phyloP scores from a whole-genome alignment of 192 early-diverging fungal genomes.

The Coemansia sp. region DNA sequence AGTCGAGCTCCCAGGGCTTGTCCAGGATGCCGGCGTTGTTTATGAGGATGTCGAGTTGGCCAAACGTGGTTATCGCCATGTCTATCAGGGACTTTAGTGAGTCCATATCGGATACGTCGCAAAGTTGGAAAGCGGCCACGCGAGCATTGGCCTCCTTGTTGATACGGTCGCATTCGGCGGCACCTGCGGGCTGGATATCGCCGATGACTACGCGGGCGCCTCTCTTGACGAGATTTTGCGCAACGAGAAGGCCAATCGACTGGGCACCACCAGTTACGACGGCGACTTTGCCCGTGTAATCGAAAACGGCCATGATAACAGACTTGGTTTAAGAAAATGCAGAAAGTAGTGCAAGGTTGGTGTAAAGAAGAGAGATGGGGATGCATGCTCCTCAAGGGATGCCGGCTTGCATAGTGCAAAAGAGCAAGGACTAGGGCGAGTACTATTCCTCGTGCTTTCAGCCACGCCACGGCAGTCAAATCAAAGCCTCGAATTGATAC shows the following conservation, averaged over 20 bases:
- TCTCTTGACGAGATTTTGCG: constrained; percentile 55
- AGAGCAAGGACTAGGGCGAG: too few relatives aligned
- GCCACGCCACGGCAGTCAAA: too few relatives aligned
- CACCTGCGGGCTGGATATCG: constrained; percentile 41
- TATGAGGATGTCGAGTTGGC: constrained; percentile 58
- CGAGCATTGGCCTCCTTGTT: constrained; percentile 28
- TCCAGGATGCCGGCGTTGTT: constrained; percentile 66
- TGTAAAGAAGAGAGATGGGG: too few relatives aligned
- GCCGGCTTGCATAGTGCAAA: too few relatives aligned
- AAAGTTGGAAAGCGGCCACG: constrained; percentile 54
- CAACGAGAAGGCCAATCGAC: constrained; percentile 61
- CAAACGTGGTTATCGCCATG: constrained; percentile 55
- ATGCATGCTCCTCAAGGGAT: too few relatives aligned
- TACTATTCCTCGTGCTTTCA: too few relatives aligned
- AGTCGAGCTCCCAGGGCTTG: constrained; percentile 27
- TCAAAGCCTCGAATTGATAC: too few relatives aligned
- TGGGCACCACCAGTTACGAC: constrained; percentile 70
- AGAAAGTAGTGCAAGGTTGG: too few relatives aligned
- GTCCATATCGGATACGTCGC: constrained; percentile 52
- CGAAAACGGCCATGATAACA: not conserved
- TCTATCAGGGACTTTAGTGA: constrained; percentile 44
- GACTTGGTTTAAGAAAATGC: too few relatives aligned
- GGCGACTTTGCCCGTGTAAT: constrained; percentile 60
- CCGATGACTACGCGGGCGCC: constrained; percentile 64
- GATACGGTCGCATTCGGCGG: constrained; percentile 21